These are phyloP conservation scores for Recurvomyces mirabilis DNA, from an alignment of 495 filamentous ascomycete genomes.

Conservation along the genomic window DNA sequence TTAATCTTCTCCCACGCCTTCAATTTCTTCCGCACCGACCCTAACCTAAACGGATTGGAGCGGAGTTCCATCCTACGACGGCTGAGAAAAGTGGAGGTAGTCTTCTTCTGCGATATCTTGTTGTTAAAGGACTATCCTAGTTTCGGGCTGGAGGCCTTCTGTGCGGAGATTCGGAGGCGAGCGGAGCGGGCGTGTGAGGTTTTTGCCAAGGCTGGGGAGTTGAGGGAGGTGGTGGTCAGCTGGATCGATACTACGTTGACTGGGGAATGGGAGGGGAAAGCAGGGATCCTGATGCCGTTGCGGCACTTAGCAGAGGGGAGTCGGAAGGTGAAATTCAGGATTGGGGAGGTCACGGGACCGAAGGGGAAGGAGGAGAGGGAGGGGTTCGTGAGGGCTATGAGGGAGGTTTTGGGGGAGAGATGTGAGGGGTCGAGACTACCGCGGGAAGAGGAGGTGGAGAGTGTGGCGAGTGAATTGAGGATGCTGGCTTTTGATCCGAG, in stretches of 20 bases:
- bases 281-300: conserved; percentile 12
- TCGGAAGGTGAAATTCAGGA: conserved; percentile 8
- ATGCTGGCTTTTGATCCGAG: conserved; percentile 16
- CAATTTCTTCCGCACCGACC: conserved; percentile 23
- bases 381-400: conserved; percentile 12
- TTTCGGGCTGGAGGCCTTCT: conserved; percentile 15
- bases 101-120: conserved; percentile 23
- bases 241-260: conserved; percentile 21
- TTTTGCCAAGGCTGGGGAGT: conserved; percentile 1
- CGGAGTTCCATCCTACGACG: not conserved
- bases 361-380: conserved; percentile 10
- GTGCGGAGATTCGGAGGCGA: conserved; percentile 9
- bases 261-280: conserved; percentile 12
- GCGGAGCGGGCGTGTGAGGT: conserved; percentile 16
- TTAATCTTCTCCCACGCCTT: conserved; percentile 23
- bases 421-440: conserved; percentile 1
- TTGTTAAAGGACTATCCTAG: conserved; percentile 16
- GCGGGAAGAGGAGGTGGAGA: not conserved
- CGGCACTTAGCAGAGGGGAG: not conserved
- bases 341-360: conserved; percentile 17
- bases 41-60: conserved; percentile 11
- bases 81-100: conserved; percentile 19
- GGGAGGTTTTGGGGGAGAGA: conserved; percentile 9
- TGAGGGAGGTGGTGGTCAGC: conserved; percentile 14
- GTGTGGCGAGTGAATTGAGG: conserved; percentile 2